Evolutionary conservation across 1,284 basidiomycete species (phyloP).

Genomic region (Hypsizygus ulmarius): DNA sequence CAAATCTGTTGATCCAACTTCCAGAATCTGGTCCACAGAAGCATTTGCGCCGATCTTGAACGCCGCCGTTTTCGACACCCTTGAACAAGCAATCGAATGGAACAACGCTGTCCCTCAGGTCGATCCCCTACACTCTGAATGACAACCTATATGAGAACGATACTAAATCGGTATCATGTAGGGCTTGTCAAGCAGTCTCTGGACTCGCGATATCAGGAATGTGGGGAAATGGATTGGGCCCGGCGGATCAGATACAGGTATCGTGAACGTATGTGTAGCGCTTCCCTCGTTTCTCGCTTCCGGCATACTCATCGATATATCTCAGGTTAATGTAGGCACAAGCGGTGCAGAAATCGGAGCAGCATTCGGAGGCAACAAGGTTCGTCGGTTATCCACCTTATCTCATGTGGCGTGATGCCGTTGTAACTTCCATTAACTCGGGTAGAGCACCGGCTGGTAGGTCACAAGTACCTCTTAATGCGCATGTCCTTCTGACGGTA

Average conservation of each 20-base stretch:
- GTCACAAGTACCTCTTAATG: slow-evolving; percentile 24
- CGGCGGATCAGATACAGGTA: slow-evolving; percentile 81
- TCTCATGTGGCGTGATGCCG: slow-evolving; percentile 16
- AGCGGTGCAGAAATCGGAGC: slow-evolving; percentile 89
- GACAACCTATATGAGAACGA: slow-evolving; percentile 18
- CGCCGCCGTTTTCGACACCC: slow-evolving; percentile 84
- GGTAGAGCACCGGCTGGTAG: slow-evolving; percentile 78
- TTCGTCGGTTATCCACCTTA: slow-evolving; percentile 25
- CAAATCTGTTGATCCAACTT: slow-evolving; percentile 47
- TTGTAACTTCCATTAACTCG: slow-evolving; percentile 16
- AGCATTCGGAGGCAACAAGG: slow-evolving; percentile 94
- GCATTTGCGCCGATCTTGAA: slow-evolving; percentile 87
- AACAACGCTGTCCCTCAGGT: slow-evolving; percentile 90
- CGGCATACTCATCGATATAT: slow-evolving; percentile 8
- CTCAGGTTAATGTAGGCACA: slow-evolving; percentile 86
- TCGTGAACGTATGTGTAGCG: slow-evolving; percentile 66
- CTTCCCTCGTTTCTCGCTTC: slow-evolving; percentile 10
- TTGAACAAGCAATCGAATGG: slow-evolving; percentile 89
- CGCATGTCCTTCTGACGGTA: slow-evolving; percentile 11
- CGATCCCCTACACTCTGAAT: slow-evolving; percentile 17
- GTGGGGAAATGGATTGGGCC: slow-evolving; percentile 93
- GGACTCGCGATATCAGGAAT: slow-evolving; percentile 81
- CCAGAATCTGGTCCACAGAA: slow-evolving; percentile 76
- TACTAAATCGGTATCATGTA: slow-evolving; percentile 24
- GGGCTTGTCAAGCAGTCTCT: slow-evolving; percentile 87